phyloP scores from a whole-genome alignment of 129 eudicot genomes.

The Rutidosis leptorrhynchoides region DNA sequence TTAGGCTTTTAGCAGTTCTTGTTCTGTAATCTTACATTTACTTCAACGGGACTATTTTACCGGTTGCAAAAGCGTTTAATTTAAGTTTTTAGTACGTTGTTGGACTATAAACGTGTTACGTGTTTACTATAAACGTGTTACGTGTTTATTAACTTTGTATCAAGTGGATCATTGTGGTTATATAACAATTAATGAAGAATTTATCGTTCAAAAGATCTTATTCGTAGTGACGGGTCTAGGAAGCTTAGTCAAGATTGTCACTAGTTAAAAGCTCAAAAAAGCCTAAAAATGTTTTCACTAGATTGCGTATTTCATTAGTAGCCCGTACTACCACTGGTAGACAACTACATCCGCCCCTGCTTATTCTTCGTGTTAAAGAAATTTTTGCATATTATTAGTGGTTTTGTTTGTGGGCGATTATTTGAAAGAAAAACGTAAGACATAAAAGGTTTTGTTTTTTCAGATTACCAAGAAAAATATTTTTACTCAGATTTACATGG shows the following conservation, averaged over 20 bases:
- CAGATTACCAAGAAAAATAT: too few relatives aligned
- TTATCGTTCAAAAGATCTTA: neutral
- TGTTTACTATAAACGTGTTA: too few relatives aligned
- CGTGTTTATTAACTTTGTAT: constrained; percentile 5
- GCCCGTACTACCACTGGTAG: too few relatives aligned
- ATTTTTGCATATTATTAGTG: neutral
- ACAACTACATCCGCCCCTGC: too few relatives aligned
- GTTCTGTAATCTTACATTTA: constrained; percentile 16
- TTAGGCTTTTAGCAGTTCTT: neutral
- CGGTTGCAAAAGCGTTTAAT: neutral
- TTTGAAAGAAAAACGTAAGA: too few relatives aligned
- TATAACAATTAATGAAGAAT: neutral
- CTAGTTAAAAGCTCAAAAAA: too few relatives aligned
- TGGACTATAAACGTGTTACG: neutral
- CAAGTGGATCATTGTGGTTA: constrained; percentile 7
- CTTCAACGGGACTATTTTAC: constrained; percentile 15
- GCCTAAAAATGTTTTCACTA: too few relatives aligned
- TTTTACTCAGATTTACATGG: too few relatives aligned
- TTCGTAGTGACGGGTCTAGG: too few relatives aligned
- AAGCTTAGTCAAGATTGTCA: too few relatives aligned
- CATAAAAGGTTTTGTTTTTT: too few relatives aligned
- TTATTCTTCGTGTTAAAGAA: neutral
- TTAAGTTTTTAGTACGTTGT: neutral
- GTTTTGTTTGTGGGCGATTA: neutral
- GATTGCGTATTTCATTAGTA: too few relatives aligned